Percentiles rank a stretch among this genome's conserved stretches.
These are phyloP conservation scores for Fusarium sp. DNA, from an alignment of 2,329 filamentous ascomycete species.

Conservation along the genomic window DNA sequence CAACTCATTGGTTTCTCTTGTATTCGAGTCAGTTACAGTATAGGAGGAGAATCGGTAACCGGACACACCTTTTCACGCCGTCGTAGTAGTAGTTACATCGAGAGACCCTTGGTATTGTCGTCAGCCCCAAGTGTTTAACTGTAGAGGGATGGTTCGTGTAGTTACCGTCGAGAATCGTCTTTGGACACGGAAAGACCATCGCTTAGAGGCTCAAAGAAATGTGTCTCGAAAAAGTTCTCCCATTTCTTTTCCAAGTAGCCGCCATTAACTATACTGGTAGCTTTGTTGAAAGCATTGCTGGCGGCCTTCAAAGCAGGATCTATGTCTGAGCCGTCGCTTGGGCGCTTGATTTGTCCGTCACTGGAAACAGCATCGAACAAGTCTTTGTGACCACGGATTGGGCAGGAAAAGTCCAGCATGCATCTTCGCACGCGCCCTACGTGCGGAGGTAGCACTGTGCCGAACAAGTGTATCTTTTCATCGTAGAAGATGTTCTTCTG, in stretches of 20 bases:
- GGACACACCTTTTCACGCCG: constrained; percentile 6
- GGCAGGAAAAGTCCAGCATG: background rate
- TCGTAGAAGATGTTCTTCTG: background rate
- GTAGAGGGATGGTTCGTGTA: background rate
- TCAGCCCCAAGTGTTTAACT: background rate
- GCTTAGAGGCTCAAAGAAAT: background rate
- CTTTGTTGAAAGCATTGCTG: background rate
- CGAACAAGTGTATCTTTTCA: background rate
- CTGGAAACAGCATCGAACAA: background rate
- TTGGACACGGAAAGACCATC: background rate
- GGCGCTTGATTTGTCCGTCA: background rate
- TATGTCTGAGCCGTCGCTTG: background rate
- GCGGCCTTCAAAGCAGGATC: background rate
- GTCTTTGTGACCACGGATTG: background rate
- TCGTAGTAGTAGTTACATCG: constrained; percentile 37
- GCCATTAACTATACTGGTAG: background rate
- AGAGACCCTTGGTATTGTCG: background rate
- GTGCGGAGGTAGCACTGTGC: background rate
- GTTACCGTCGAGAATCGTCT: background rate
- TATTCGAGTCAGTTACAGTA: background rate
- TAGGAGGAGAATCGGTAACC: background rate
- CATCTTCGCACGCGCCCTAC: background rate
- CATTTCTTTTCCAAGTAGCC: background rate
- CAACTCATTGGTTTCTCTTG: background rate
- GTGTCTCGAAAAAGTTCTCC: background rate